Evolutionary conservation across 805 yeast species (phyloP).

Genomic region (Wickerhamia fluorescens): DNA sequence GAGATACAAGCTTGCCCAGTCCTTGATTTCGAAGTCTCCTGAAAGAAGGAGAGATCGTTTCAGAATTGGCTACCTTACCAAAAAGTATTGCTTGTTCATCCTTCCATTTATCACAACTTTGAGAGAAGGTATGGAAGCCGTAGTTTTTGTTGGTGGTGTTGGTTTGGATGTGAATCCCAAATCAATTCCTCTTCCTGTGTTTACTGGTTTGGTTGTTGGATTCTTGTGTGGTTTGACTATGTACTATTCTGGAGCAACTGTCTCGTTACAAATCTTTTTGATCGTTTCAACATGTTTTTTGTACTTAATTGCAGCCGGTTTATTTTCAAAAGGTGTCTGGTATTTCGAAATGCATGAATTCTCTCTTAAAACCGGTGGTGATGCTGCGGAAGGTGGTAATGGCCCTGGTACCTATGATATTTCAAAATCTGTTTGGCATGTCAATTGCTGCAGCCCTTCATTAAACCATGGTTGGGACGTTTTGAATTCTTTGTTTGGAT

Average conservation of each 20-base stretch:
- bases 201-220: conserved; percentile 17
- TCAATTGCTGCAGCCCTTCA: conserved; percentile 21
- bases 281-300: conserved; percentile 18
- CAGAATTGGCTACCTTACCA: conserved; percentile 47
- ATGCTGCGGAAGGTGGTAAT: conserved; percentile 17
- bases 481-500: conserved; percentile 20
- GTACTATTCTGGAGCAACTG: conserved; percentile 17
- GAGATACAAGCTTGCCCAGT: conserved; percentile 22
- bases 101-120: conserved; percentile 86
- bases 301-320: conserved; percentile 19
- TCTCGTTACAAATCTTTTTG: conserved; percentile 19
- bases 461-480: conserved; percentile 20
- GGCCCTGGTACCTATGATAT: conserved; percentile 22
- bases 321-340: conserved; percentile 20
- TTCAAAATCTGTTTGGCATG: conserved; percentile 19
- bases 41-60: conserved; percentile 15
- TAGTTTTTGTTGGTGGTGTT: conserved; percentile 94
- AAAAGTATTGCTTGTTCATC: conserved; percentile 81
- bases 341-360: conserved; percentile 12
- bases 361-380: conserved; percentile 16
- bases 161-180: conserved; percentile 45
- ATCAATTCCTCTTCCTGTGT: conserved; percentile 18
- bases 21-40: conserved; percentile 12
- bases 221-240: conserved; percentile 13
- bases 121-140: conserved; percentile 97